Evolutionary conservation across 495 filamentous ascomycete species (phyloP).

Genomic region (Aspergillus homomorphus): DNA sequence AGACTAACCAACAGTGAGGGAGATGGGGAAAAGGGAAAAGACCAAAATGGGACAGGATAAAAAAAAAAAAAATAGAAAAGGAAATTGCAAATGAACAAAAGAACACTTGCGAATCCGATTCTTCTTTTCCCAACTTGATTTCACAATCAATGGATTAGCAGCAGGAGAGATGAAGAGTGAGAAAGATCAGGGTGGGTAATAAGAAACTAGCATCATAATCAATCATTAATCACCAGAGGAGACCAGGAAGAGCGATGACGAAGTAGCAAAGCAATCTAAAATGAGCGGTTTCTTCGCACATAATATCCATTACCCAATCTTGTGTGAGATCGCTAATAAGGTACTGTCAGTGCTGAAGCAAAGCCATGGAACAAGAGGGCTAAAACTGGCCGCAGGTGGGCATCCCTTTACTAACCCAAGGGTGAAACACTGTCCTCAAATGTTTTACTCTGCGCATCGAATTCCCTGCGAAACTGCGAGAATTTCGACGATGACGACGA

Average conservation of each 20-base stretch:
- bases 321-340: slow-evolving; percentile 1
- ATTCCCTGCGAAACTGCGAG: background rate
- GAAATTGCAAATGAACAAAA: slow-evolving; percentile 1
- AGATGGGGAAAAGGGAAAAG: slow-evolving; percentile 7
- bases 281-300: slow-evolving; percentile 2
- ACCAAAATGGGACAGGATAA: slow-evolving; percentile 8
- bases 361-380: background rate
- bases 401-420: slow-evolving; percentile 1
- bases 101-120: background rate
- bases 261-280: slow-evolving; percentile 3
- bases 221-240: background rate
- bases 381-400: slow-evolving; percentile 5
- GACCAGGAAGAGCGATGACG: slow-evolving; percentile 1
- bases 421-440: slow-evolving; percentile 2
- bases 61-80: slow-evolving; percentile 7
- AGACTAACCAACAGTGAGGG: slow-evolving; percentile 9
- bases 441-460: background rate
- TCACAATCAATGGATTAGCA: background rate
- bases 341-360: slow-evolving; percentile 9
- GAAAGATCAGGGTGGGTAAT: slow-evolving; percentile 4
- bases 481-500: background rate
- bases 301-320: slow-evolving; percentile 1
- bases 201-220: background rate
- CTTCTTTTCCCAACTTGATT: background rate
- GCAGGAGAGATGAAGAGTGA: background rate